Percentiles rank a stretch among this genome's conserved stretches.
These are phyloP conservation scores for Dactylorhiza incarnata DNA, from an alignment of 106 monocot species.

Conservation along the genomic window DNA sequence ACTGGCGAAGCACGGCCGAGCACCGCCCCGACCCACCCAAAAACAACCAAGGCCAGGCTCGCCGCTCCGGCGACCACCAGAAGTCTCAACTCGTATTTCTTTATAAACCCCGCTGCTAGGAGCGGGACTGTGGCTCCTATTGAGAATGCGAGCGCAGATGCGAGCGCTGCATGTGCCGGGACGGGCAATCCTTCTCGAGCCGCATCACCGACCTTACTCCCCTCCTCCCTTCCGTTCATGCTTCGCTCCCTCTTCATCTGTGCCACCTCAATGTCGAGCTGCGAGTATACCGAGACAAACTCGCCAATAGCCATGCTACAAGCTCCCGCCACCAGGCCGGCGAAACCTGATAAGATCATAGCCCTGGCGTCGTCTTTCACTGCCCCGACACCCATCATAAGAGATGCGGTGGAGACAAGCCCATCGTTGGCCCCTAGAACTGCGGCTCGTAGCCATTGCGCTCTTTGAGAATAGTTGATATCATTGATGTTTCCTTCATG, in stretches of 20 bases:
- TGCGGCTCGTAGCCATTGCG: slow-evolving; percentile 50
- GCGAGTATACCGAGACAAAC: slow-evolving; percentile 58
- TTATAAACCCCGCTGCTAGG: slow-evolving; percentile 44
- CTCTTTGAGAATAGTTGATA: slow-evolving; percentile 25
- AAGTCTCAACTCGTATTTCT: slow-evolving; percentile 30
- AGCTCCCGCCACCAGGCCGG: slow-evolving; percentile 43
- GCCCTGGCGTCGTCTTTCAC: slow-evolving; percentile 27
- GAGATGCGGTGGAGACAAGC: slow-evolving; percentile 40
- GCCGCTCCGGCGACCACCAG: slow-evolving; percentile 20
- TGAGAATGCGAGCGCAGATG: slow-evolving; percentile 39
- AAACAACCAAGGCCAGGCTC: slow-evolving; percentile 26
- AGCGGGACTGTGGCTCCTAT: slow-evolving; percentile 43
- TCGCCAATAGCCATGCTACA: slow-evolving; percentile 65
- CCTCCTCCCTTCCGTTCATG: not conserved
- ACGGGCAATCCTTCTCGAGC: slow-evolving; percentile 22
- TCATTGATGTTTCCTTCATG: slow-evolving; percentile 4
- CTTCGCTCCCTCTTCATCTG: slow-evolving; percentile 22
- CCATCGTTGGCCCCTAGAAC: slow-evolving; percentile 54
- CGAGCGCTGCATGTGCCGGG: slow-evolving; percentile 39
- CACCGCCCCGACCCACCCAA: slow-evolving; percentile 32
- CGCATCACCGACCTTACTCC: not conserved
- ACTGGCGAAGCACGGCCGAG: slow-evolving; percentile 28
- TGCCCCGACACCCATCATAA: slow-evolving; percentile 50
- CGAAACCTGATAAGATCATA: slow-evolving; percentile 45
- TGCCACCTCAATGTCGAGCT: slow-evolving; percentile 44